Base-by-base conservation (phyloP, 768 basidiomycete genomes). In the Piloderma croceum region DNA sequence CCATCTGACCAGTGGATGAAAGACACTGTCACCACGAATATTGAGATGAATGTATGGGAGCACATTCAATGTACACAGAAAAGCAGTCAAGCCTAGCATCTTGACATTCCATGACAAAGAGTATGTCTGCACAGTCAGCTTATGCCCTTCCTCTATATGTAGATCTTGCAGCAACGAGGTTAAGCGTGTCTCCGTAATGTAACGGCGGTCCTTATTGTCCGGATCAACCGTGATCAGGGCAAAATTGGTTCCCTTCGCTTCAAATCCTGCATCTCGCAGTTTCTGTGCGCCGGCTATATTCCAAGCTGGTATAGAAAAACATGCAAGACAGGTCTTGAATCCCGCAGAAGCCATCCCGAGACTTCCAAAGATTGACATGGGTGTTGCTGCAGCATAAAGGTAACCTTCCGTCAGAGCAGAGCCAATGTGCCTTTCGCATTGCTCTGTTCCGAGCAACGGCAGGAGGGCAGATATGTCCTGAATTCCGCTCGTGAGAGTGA, bases 391-490 rank as follows among this genome's bases (percentile, higher is more conserved):
- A 5, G 51, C 50, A 33, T 57, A 57, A 4, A 57, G 47, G 21
- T 46, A 52, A 1, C 55, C 55, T 3, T 34, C 29, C 6, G 38
- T 34, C 9, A 57, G 41, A 12, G 53, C 51, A 4, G 47, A 52
- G 24, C 42, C 41, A 20, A 54, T 33, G 29, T 49, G 53, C 9
- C 31, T 36, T 23, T 58, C 54, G 38, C 54, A 55, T 37, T 55
- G 54, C 15, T 50, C 46, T 12, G 56, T 56, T 3, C 53, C 56
- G 13, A 57, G 36, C 22, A 57, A 38, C 3, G 56, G 56, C 1
- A 58, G 46, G 20, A 58, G 44, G n/a, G 52, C 51, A 7, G 53
- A 45, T 15, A 55, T 53, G 32, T 55, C 46, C 34, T 55, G 56
- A 17, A 58, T 55, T 7, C 56, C 56, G 13, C 34, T 42, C 1